These are phyloP conservation scores for Aspergillus sparsus DNA, from an alignment of 495 filamentous ascomycete species.

Conservation along the genomic window DNA sequence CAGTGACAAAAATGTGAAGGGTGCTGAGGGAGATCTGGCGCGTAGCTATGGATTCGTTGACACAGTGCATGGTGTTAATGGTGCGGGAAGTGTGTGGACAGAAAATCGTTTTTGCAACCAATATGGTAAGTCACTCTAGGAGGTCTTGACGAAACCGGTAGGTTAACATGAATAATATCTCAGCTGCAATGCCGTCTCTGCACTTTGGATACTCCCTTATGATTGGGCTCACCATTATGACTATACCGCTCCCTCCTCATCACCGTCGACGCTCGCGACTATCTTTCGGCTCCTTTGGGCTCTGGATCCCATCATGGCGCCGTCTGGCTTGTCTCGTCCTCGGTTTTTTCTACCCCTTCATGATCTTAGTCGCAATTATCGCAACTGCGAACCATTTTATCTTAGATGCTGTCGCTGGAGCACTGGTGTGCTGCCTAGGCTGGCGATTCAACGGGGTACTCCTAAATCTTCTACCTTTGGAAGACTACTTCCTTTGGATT, in stretches of 20 bases:
- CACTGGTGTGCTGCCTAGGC: conserved; percentile 56
- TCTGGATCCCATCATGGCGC: conserved; percentile 43
- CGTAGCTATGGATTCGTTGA: conserved; percentile 70
- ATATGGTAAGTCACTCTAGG: conserved; percentile 45
- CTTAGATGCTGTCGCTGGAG: conserved; percentile 69
- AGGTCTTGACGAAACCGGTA: not conserved
- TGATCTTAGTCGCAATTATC: conserved; percentile 67
- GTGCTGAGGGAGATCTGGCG: conserved; percentile 46
- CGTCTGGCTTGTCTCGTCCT: conserved; percentile 48
- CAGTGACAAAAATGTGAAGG: conserved; percentile 49
- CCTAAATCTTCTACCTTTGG: conserved; percentile 60
- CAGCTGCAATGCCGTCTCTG: conserved; percentile 77
- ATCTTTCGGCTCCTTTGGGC: conserved; percentile 25
- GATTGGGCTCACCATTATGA: conserved; percentile 68
- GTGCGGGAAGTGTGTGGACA: conserved; percentile 69
- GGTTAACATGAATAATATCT: conserved; percentile 5
- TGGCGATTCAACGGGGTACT: conserved; percentile 60
- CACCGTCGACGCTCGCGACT: conserved; percentile 32
- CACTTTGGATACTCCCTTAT: conserved; percentile 80
- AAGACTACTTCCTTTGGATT: conserved; percentile 66
- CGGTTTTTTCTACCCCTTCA: conserved; percentile 63
- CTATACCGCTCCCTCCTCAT: conserved; percentile 47
- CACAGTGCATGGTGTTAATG: conserved; percentile 67
- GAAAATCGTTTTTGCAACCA: conserved; percentile 70
- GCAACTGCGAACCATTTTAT: conserved; percentile 76